Percentiles rank a stretch among this genome's conserved stretches.
Conservation (phyloP, 2,329 filamentous ascomycete species). For the Aureobasidium sp. region DNA sequence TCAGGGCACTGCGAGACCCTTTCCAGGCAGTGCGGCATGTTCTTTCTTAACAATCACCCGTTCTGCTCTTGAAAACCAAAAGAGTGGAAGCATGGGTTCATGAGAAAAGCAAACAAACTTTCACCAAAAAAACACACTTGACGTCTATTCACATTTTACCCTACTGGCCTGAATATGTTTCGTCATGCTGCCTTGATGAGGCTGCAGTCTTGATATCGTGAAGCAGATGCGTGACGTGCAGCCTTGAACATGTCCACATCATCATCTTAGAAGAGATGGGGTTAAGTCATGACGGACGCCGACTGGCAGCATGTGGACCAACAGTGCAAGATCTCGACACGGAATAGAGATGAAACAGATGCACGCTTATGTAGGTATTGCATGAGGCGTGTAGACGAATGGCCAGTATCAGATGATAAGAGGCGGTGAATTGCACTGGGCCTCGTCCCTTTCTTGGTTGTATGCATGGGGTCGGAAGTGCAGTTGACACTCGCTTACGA, state of each 20-base stretch:
- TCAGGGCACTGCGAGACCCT: background rate
- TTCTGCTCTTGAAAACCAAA: constrained; percentile 5
- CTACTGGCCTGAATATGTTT: background rate
- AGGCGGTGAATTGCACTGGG: background rate
- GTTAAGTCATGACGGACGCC: background rate
- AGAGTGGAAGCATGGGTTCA: constrained; percentile 7
- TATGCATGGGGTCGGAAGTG: background rate
- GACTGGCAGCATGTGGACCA: background rate
- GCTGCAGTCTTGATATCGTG: background rate
- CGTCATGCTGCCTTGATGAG: background rate
- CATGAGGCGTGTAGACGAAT: background rate
- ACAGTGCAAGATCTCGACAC: background rate
- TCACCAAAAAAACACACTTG: constrained; percentile 9
- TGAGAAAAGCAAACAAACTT: constrained; percentile 12
- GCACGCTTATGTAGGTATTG: constrained; percentile 7
- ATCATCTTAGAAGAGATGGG: background rate
- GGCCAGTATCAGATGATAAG: background rate
- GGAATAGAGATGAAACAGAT: background rate
- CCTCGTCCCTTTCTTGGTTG: background rate
- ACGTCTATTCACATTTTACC: background rate
- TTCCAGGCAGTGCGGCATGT: constrained; percentile 6
- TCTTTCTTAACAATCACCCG: background rate
- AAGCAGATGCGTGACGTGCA: background rate
- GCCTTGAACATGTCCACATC: background rate
- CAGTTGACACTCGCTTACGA: background rate